Evolutionary conservation across 2,329 filamentous ascomycete species (phyloP).

Genomic region (Rutstroemia sp.): DNA sequence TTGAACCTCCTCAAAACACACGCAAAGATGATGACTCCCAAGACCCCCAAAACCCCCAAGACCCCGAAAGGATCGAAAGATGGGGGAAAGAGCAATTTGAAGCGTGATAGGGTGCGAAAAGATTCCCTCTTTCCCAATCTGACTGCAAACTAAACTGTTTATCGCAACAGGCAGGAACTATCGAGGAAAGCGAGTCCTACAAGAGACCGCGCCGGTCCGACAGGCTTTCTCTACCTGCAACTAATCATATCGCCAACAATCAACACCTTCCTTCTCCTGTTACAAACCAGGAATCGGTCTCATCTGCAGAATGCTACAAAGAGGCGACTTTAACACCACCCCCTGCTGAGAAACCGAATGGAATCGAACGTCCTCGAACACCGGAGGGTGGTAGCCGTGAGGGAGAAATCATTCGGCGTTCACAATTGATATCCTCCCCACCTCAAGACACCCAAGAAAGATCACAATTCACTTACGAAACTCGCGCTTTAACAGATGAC

Average conservation of each 20-base stretch:
- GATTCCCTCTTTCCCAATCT: not conserved
- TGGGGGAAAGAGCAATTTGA: not conserved
- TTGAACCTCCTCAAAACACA: not conserved
- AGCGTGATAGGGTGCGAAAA: conserved; percentile 5
- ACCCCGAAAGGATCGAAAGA: not conserved
- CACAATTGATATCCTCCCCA: not conserved
- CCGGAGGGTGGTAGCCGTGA: conserved; percentile 25
- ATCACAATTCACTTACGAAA: conserved; percentile 72
- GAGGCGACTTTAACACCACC: conserved; percentile 69
- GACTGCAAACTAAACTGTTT: conserved; percentile 15
- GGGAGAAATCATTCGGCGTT: no score
- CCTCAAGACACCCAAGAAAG: conserved; percentile 68
- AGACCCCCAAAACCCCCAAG: not conserved
- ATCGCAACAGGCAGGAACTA: conserved; percentile 16
- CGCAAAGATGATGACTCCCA: not conserved
- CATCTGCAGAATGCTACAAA: conserved; percentile 51
- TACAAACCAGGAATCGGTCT: conserved; percentile 59
- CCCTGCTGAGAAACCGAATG: conserved; percentile 50
- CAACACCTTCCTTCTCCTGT: conserved; percentile 75
- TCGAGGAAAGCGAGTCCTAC: conserved; percentile 28
- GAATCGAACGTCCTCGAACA: conserved; percentile 36
- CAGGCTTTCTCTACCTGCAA: conserved; percentile 49
- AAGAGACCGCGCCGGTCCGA: conserved; percentile 83
- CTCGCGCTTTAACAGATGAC: conserved; percentile 67
- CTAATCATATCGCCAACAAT: conserved; percentile 54